phyloP scores from a whole-genome alignment of 306 rosid species.

The Parietaria judaica region DNA sequence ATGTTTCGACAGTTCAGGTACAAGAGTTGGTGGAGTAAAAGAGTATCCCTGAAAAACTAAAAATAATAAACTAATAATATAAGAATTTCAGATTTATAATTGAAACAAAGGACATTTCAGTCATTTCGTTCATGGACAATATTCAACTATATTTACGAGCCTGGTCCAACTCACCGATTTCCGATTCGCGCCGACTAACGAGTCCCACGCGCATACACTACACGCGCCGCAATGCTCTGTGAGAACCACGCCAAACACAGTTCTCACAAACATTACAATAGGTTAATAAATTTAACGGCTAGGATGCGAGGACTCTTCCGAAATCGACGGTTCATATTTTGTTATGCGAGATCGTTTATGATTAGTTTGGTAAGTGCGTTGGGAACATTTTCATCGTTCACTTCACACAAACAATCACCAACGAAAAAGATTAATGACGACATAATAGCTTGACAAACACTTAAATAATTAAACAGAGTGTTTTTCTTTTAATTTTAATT shows the following conservation, averaged over 20 bases:
- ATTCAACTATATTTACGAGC: conserved; percentile 11
- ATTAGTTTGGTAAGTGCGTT: not conserved
- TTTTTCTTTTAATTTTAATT: too few species aligned
- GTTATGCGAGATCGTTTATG: too few species aligned
- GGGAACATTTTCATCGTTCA: too few species aligned
- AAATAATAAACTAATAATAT: conserved; percentile 2
- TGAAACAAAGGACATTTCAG: not conserved
- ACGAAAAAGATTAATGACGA: too few species aligned
- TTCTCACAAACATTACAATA: not conserved
- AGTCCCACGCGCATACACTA: conserved; percentile 28
- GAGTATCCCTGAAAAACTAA: not conserved
- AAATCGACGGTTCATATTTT: not conserved
- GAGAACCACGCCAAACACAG: conserved; percentile 32
- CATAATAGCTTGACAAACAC: too few species aligned
- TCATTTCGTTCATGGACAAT: not conserved
- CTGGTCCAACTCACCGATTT: conserved; percentile 10
- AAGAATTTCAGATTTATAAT: conserved; percentile 11
- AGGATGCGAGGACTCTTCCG: not conserved
- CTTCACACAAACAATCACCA: too few species aligned
- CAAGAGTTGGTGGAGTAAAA: conserved; percentile 24
- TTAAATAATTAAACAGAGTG: too few species aligned
- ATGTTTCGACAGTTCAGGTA: conserved; percentile 15
- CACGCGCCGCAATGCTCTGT: conserved; percentile 13
- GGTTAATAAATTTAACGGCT: not conserved
- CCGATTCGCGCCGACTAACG: conserved; percentile 33